Conservation (phyloP, 129 eudicot genomes). For the Lactuca saligna region DNA sequence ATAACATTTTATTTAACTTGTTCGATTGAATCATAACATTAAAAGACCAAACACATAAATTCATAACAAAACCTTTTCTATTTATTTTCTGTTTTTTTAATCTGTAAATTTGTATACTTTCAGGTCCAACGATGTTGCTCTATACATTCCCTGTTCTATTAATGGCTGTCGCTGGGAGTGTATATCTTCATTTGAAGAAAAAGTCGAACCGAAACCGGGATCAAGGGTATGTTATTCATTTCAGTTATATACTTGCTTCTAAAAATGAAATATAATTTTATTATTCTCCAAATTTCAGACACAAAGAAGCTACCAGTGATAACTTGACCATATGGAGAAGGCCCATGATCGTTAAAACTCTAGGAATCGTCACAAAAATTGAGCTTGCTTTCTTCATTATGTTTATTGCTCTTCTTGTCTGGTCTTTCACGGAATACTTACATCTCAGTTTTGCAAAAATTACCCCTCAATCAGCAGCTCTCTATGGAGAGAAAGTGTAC, state of each 20-base stretch:
- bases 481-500: slow-evolving; percentile 59
- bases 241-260: neutral
- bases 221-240: slow-evolving; percentile 34
- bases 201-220: slow-evolving; percentile 5
- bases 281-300: slow-evolving; percentile 4
- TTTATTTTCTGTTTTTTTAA: neutral
- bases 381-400: slow-evolving; percentile 62
- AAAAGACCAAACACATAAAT: neutral
- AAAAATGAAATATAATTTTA: neutral
- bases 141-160: slow-evolving; percentile 65
- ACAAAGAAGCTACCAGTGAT: slow-evolving; percentile 16
- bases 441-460: slow-evolving; percentile 40
- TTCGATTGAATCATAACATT: too few relatives aligned
- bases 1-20: too few relatives aligned
- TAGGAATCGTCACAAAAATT: slow-evolving; percentile 68
- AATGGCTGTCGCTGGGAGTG: slow-evolving; percentile 54
- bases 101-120: neutral
- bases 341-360: slow-evolving; percentile 71
- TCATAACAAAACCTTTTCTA: neutral
- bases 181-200: slow-evolving; percentile 66
- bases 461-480: slow-evolving; percentile 45
- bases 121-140: slow-evolving; percentile 56
- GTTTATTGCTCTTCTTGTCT: slow-evolving; percentile 68
- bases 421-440: slow-evolving; percentile 53
- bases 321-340: slow-evolving; percentile 48